These are phyloP conservation scores for Nigrograna mackinnonii DNA, from an alignment of 2,329 filamentous ascomycete genomes.

Conservation along the genomic window DNA sequence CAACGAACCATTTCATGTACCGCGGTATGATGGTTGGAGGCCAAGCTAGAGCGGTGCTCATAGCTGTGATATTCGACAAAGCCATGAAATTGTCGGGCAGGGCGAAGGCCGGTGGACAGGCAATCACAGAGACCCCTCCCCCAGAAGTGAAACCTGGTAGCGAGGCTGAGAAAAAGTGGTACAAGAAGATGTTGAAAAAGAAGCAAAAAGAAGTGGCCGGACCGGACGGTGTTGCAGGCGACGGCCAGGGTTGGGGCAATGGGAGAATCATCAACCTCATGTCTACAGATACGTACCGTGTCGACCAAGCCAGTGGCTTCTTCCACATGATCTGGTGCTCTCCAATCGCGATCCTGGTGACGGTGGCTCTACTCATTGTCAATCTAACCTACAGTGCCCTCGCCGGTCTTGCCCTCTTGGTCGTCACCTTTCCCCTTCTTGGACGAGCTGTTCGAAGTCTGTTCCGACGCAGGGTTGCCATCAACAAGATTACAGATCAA, in stretches of 20 bases:
- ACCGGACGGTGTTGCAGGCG: slow-evolving; percentile 60
- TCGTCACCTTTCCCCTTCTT: slow-evolving; percentile 77
- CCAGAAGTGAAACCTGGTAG: slow-evolving; percentile 51
- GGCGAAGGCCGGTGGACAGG: slow-evolving; percentile 79
- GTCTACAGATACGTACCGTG: slow-evolving; percentile 91
- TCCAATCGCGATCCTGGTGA: slow-evolving; percentile 77
- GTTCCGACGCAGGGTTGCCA: slow-evolving; percentile 73
- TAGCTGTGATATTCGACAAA: slow-evolving; percentile 89
- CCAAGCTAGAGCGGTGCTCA: slow-evolving; percentile 78
- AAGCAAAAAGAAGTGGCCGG: slow-evolving; percentile 46
- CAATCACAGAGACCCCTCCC: slow-evolving; percentile 43
- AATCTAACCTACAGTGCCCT: slow-evolving; percentile 91
- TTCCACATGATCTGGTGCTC: slow-evolving; percentile 93
- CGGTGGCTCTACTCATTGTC: slow-evolving; percentile 77
- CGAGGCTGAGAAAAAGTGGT: slow-evolving; percentile 55
- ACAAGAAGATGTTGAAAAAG: slow-evolving; percentile 50
- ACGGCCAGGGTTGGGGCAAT: slow-evolving; percentile 87
- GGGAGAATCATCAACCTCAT: slow-evolving; percentile 91
- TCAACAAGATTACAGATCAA: slow-evolving; percentile 94
- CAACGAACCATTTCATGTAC: slow-evolving; percentile 90
- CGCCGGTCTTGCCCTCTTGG: slow-evolving; percentile 81
- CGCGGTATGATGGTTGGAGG: slow-evolving; percentile 90
- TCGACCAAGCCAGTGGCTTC: slow-evolving; percentile 85
- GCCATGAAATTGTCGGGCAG: slow-evolving; percentile 85
- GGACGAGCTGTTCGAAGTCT: slow-evolving; percentile 77